phyloP scores from a whole-genome alignment of 2,329 filamentous ascomycete genomes.

The Colletotrichum chrysophilum region DNA sequence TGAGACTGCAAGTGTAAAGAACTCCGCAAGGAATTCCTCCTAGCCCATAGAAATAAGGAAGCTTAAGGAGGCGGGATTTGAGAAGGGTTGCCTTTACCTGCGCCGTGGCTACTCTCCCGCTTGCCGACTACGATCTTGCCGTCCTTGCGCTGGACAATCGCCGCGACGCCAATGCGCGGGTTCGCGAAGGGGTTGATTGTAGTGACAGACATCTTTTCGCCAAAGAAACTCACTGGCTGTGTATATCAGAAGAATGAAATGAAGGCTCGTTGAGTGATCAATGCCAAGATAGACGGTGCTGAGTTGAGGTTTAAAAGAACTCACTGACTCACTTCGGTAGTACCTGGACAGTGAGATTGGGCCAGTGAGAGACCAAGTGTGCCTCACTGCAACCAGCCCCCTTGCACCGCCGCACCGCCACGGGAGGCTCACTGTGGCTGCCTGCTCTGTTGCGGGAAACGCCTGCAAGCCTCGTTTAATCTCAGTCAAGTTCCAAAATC shows the following conservation, averaged over 20 bases:
- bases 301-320: neutral
- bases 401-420: neutral
- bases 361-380: neutral
- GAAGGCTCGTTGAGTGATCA: neutral
- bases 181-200: neutral
- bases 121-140: slow-evolving; percentile 53
- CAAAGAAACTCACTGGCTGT: neutral
- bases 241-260: neutral
- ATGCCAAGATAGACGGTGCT: fast-evolving
- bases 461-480: neutral
- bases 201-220: neutral
- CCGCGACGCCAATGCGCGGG: slow-evolving; percentile 54
- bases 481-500: neutral
- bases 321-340: neutral
- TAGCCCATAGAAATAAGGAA: no score
- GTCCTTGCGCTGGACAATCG: slow-evolving; percentile 46
- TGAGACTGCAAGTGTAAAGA: neutral
- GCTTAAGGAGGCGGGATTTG: neutral
- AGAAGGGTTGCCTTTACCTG: slow-evolving; percentile 35
- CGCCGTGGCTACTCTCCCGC: slow-evolving; percentile 53
- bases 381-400: neutral
- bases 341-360: neutral
- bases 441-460: neutral
- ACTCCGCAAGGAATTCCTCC: fast-evolving
- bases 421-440: neutral